These are phyloP conservation scores for Hemerocallis citrina DNA, from an alignment of 106 monocot species.

Conservation along the genomic window DNA sequence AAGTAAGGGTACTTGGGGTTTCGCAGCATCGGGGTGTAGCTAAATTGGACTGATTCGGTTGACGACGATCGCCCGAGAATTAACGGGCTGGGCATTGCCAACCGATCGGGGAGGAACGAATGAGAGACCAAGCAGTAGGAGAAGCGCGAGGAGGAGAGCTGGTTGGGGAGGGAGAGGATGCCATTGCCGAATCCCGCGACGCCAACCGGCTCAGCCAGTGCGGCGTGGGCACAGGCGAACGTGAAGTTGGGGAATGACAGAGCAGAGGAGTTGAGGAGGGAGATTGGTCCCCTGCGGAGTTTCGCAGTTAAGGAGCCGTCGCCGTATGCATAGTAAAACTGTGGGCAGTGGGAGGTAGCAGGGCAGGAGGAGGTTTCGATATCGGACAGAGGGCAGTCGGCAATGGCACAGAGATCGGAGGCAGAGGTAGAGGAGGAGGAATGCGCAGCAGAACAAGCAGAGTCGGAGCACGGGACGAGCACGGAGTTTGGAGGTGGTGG, in stretches of 20 bases:
- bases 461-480: conserved; percentile 34
- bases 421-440: conserved; percentile 42
- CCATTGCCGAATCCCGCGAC: conserved; percentile 91
- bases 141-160: conserved; percentile 60
- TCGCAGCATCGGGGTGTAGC: conserved; percentile 70
- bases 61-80: conserved; percentile 39
- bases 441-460: conserved; percentile 60
- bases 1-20: conserved; percentile 73
- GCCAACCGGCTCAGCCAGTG: conserved; percentile 80
- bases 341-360: conserved; percentile 43
- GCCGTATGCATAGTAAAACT: conserved; percentile 94
- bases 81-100: conserved; percentile 57
- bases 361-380: conserved; percentile 67
- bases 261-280: conserved; percentile 23
- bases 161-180: conserved; percentile 68
- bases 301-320: conserved; percentile 76
- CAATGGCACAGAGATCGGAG: conserved; percentile 82
- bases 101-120: conserved; percentile 36
- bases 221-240: conserved; percentile 71
- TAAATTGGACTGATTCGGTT: conserved; percentile 10
- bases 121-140: conserved; percentile 77
- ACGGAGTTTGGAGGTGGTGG: conserved; percentile 23
- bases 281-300: conserved; percentile 52
- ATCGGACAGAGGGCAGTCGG: conserved; percentile 58
- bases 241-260: conserved; percentile 43